Evolutionary conservation across 2,329 filamentous ascomycete species (phyloP).

Genomic region (Nemania bipapillata): DNA sequence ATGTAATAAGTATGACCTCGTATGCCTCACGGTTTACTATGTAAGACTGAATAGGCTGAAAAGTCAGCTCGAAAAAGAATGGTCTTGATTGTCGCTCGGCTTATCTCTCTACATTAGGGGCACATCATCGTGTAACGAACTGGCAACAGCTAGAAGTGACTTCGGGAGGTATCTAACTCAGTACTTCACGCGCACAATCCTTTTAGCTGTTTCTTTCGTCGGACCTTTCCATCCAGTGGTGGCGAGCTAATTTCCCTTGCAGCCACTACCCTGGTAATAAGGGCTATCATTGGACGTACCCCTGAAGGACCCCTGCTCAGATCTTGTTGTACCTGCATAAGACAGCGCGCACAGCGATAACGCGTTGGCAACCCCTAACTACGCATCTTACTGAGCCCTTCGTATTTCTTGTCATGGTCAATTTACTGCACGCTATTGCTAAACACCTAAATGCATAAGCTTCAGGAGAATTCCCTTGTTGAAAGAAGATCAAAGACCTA

Average conservation of each 20-base stretch:
- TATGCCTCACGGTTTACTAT: not conserved
- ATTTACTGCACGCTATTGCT: not conserved
- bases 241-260: slow-evolving; percentile 35
- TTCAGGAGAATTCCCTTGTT: not conserved
- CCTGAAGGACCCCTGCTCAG: slow-evolving; percentile 31
- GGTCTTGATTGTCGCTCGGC: not conserved
- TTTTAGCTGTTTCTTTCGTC: slow-evolving; percentile 8
- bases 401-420: not conserved
- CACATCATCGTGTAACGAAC: not conserved
- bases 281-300: slow-evolving; percentile 19
- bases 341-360: slow-evolving; percentile 25
- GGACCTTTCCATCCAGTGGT: slow-evolving; percentile 9
- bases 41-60: slow-evolving; percentile 8
- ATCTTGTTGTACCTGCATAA: slow-evolving; percentile 38
- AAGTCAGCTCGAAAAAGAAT: slow-evolving; percentile 15
- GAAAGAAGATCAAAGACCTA: not conserved
- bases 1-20: not conserved
- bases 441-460: not conserved
- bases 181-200: slow-evolving; percentile 5
- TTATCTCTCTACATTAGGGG: slow-evolving; percentile 8
- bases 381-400: not conserved
- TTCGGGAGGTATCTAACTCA: slow-evolving; percentile 15
- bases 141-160: not conserved
- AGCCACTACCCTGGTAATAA: not conserved
- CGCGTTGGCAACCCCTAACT: not conserved